These are phyloP conservation scores for Raffaelea deltoideospora DNA, from an alignment of 2,329 filamentous ascomycete species.

Conservation along the genomic window DNA sequence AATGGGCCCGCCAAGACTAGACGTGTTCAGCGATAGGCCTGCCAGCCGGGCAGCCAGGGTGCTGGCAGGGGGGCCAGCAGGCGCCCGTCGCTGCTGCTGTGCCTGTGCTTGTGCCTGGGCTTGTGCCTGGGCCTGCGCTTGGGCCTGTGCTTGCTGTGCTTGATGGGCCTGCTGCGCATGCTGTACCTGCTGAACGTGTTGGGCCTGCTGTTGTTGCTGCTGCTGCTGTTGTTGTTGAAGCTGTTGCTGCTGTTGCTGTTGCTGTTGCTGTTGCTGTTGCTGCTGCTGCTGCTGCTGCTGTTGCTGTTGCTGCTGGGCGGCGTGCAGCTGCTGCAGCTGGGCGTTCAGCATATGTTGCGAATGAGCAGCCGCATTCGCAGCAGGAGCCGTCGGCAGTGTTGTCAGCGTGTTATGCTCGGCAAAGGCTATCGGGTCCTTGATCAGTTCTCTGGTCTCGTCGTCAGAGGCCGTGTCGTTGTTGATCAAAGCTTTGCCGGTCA, in stretches of 20 bases:
- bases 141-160: too few species aligned
- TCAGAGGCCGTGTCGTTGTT: conserved; percentile 52
- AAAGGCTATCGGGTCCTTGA: conserved; percentile 57
- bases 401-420: conserved; percentile 58
- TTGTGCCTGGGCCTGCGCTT: too few species aligned
- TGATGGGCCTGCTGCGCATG: too few species aligned
- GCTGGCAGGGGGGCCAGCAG: too few species aligned
- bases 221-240: conserved; percentile 14
- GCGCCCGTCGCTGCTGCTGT: too few species aligned
- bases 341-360: background rate
- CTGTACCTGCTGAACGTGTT: too few species aligned
- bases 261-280: background rate
- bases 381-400: too few species aligned
- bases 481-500: conserved; percentile 57
- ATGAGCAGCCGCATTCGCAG: background rate
- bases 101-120: too few species aligned
- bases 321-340: background rate
- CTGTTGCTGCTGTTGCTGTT: background rate
- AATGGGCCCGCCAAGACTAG: too few species aligned
- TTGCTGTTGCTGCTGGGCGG: background rate
- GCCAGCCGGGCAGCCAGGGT: too few species aligned
- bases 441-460: conserved; percentile 57
- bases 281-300: conserved; percentile 6
- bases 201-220: background rate
- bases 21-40: too few species aligned